These are phyloP conservation scores for Silene conica DNA, from an alignment of 148 eudicot genomes.

Conservation along the genomic window DNA sequence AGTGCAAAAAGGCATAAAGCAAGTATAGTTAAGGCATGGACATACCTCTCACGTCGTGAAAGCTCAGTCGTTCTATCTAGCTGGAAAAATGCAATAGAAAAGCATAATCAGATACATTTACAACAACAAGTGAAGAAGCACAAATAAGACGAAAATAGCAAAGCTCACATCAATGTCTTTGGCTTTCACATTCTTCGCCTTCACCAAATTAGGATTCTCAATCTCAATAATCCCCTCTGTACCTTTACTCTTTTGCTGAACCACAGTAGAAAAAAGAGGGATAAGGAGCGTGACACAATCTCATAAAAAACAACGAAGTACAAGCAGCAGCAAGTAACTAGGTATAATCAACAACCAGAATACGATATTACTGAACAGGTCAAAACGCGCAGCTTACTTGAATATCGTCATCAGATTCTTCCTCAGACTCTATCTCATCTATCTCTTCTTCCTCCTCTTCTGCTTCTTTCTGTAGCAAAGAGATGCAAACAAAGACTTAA, in stretches of 20 bases:
- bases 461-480: conserved; percentile 42
- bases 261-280: conserved; percentile 16
- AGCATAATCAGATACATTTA: conserved; percentile 1
- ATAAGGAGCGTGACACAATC: not conserved
- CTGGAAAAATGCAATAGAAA: conserved; percentile 37
- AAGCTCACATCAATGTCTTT: conserved; percentile 72
- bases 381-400: conserved; percentile 26
- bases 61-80: conserved; percentile 81
- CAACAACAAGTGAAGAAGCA: not conserved
- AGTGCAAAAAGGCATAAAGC: not conserved
- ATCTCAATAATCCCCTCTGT: conserved; percentile 81
- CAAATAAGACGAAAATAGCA: not conserved
- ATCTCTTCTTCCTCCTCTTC: conserved; percentile 47
- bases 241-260: conserved; percentile 63
- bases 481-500: not conserved
- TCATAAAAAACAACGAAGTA: conserved; percentile 4
- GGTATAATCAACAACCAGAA: not conserved
- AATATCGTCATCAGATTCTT: conserved; percentile 71
- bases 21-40: conserved; percentile 12
- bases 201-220: conserved; percentile 84
- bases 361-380: not conserved
- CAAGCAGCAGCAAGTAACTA: not conserved
- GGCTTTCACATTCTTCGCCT: conserved; percentile 77
- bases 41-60: conserved; percentile 93
- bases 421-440: conserved; percentile 46